phyloP scores from a whole-genome alignment of 164 flowering plant species.

The grape (Vitis vinifera) region DNA sequence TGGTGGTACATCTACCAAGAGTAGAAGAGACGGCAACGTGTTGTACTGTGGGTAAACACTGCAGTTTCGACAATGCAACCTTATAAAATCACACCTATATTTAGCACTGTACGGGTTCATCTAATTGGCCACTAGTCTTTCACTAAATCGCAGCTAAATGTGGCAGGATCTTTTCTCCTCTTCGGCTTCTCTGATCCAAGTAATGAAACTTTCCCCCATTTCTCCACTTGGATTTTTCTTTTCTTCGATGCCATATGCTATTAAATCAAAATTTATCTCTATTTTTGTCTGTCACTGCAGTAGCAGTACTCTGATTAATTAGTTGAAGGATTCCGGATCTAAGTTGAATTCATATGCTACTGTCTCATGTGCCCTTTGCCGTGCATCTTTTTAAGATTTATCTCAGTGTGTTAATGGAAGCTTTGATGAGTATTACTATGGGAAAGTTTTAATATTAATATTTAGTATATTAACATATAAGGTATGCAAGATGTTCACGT shows the following conservation, averaged over 20 bases:
- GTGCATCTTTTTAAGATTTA: too few species aligned
- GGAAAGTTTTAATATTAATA: too few species aligned
- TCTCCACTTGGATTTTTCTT: neutral
- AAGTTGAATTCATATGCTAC: too few species aligned
- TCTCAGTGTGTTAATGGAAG: too few species aligned
- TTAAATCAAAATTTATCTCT: neutral
- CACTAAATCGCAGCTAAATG: conserved; percentile 18
- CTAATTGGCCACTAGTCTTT: conserved; percentile 27
- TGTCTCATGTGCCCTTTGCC: too few species aligned
- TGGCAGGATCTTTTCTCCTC: conserved; percentile 31
- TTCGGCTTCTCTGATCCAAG: conserved; percentile 4
- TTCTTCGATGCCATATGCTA: neutral
- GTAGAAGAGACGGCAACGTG: conserved; percentile 30
- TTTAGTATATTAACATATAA: too few species aligned
- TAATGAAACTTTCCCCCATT: neutral
- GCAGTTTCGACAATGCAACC: conserved; percentile 24
- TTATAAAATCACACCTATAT: conserved; percentile 17
- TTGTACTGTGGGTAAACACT: conserved; percentile 29
- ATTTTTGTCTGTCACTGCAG: too few species aligned
- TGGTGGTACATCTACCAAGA: conserved; percentile 1
- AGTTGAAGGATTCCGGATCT: too few species aligned
- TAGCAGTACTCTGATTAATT: too few species aligned
- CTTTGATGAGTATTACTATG: too few species aligned
- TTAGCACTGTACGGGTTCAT: conserved; percentile 16
- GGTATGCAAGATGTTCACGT: too few species aligned